phyloP scores from a whole-genome alignment of 352 stramenopile species.

The Saprolegnia diclina region DNA sequence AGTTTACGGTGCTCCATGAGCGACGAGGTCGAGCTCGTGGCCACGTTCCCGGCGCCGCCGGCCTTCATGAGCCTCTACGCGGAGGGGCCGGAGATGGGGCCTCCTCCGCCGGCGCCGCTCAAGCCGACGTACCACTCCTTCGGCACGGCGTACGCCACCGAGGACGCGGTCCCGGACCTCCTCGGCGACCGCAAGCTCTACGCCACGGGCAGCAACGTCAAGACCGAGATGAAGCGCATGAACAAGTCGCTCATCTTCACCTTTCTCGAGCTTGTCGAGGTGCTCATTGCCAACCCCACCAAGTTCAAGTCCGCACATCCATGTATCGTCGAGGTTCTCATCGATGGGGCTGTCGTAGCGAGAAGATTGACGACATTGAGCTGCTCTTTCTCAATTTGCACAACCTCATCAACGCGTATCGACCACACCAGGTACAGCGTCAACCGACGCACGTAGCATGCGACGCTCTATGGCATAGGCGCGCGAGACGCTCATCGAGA shows the following conservation, averaged over 20 bases:
- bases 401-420: conserved; percentile 86
- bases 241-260: conserved; percentile 80
- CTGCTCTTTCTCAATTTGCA: conserved; percentile 86
- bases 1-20: background rate
- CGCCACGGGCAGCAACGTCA: conserved; percentile 45
- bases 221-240: conserved; percentile 76
- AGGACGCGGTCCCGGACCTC: conserved; percentile 73
- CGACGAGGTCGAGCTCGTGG: conserved; percentile 74
- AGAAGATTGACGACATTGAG: conserved; percentile 81
- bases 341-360: conserved; percentile 33
- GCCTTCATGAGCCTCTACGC: conserved; percentile 72
- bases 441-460: background rate
- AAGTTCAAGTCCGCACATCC: conserved; percentile 70
- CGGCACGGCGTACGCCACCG: conserved; percentile 72
- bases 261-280: conserved; percentile 77
- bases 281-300: conserved; percentile 68
- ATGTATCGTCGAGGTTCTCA: background rate
- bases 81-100: conserved; percentile 43
- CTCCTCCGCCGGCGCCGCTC: conserved; percentile 60
- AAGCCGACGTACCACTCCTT: conserved; percentile 83
- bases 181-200: conserved; percentile 58
- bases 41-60: conserved; percentile 72
- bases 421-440: conserved; percentile 55
- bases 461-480: conserved; percentile 27
- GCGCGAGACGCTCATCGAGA: conserved; percentile 77